Evolutionary conservation across 208 protist genomes (phyloP).

Genomic region (Endotrypanum monterogeii): DNA sequence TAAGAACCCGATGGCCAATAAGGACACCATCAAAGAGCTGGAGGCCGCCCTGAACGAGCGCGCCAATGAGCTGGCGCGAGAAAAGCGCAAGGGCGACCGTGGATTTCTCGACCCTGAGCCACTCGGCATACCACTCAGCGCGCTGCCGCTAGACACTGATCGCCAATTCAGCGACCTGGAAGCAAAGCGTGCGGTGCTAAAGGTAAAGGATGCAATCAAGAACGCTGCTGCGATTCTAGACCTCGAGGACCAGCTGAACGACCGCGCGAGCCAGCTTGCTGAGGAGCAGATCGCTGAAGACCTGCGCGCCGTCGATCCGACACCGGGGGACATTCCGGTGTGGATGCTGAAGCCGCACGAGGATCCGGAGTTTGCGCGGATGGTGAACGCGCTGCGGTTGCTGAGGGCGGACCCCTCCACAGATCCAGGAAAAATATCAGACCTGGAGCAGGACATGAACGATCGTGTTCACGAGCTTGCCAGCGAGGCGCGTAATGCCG

Average conservation of each 20-base stretch:
- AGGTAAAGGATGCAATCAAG: constrained; percentile 48
- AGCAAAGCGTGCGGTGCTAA: constrained; percentile 55
- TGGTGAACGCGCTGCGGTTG: constrained; percentile 55
- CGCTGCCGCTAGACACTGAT: constrained; percentile 69
- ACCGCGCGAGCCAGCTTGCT: constrained; percentile 62
- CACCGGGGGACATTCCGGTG: constrained; percentile 59
- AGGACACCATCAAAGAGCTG: constrained; percentile 49
- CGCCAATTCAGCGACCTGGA: constrained; percentile 65
- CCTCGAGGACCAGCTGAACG: constrained; percentile 78
- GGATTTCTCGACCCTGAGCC: constrained; percentile 73
- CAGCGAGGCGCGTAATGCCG: constrained; percentile 40
- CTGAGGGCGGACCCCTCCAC: constrained; percentile 53
- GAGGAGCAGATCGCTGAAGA: constrained; percentile 67
- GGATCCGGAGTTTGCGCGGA: constrained; percentile 61
- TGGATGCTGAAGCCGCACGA: constrained; percentile 58
- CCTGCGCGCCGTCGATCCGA: constrained; percentile 47
- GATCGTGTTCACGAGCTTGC: constrained; percentile 71
- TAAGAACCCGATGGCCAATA: constrained; percentile 51
- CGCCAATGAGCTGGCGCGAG: constrained; percentile 49
- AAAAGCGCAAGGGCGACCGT: constrained; percentile 49
- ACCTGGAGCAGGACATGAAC: constrained; percentile 78
- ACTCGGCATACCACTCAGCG: constrained; percentile 60
- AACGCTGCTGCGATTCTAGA: constrained; percentile 57
- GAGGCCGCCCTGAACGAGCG: constrained; percentile 72
- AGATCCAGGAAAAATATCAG: constrained; percentile 54